A percentile compares a stretch with the other conserved stretches of the same genome.
These are phyloP conservation scores for Periconia sp. DNA, from an alignment of 2,329 filamentous ascomycete genomes.

Conservation along the genomic window DNA sequence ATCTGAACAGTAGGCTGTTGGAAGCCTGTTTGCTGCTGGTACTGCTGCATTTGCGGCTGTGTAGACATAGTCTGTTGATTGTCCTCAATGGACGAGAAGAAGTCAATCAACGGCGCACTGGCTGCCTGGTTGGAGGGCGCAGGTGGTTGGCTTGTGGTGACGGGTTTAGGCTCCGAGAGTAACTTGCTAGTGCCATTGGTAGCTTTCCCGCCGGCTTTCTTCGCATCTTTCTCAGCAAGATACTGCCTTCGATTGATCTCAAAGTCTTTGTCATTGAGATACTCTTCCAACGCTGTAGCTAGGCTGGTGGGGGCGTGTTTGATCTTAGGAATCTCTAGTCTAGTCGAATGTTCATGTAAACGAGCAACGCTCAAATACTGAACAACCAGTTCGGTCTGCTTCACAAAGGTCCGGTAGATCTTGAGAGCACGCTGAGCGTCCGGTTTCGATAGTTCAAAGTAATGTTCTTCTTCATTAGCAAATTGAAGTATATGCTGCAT, in stretches of 20 bases:
- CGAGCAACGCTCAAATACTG: constrained; percentile 86
- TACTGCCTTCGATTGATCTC: constrained; percentile 93
- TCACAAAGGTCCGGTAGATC: constrained; percentile 91
- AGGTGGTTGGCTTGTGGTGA: constrained; percentile 26
- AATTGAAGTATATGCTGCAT: not conserved
- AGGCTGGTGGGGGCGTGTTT: constrained; percentile 96
- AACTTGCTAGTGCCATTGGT: constrained; percentile 47
- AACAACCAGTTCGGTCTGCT: constrained; percentile 91
- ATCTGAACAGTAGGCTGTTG: constrained; percentile 35
- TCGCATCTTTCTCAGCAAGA: constrained; percentile 81
- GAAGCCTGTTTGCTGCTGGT: constrained; percentile 35
- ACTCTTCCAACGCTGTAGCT: constrained; percentile 88
- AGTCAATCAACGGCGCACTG: constrained; percentile 40
- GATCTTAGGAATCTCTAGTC: constrained; percentile 92
- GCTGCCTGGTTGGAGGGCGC: constrained; percentile 23
- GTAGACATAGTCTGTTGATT: constrained; percentile 46
- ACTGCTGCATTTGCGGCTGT: constrained; percentile 42
- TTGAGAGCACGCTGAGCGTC: constrained; percentile 91
- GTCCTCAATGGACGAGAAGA: constrained; percentile 40
- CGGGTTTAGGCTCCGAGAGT: constrained; percentile 39
- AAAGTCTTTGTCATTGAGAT: constrained; percentile 92
- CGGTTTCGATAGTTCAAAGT: constrained; percentile 96
- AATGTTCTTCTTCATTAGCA: constrained; percentile 70
- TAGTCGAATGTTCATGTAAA: constrained; percentile 88
- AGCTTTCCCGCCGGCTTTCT: constrained; percentile 57